Evolutionary conservation across 2,329 filamentous ascomycete genomes (phyloP).

Genomic region (Thielaviopsis populi): DNA sequence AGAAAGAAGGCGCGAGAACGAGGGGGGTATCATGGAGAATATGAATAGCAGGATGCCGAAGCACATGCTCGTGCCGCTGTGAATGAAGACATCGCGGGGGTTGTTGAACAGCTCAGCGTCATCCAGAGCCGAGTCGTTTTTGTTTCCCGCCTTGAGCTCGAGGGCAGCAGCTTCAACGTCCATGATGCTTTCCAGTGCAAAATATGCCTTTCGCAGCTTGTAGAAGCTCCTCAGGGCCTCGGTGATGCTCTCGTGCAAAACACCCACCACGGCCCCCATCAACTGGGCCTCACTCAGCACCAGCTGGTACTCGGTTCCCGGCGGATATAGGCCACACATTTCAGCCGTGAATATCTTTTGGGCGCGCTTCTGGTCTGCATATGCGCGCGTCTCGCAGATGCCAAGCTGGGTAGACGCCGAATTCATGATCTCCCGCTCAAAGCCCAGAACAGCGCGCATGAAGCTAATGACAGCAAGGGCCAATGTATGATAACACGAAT

Average conservation of each 20-base stretch:
- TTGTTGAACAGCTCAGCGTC: conserved; percentile 27
- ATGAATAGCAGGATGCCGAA: conserved; percentile 75
- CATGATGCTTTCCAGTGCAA: conserved; percentile 66
- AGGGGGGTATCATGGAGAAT: conserved; percentile 83
- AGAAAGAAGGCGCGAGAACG: conserved; percentile 72
- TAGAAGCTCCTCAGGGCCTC: conserved; percentile 88
- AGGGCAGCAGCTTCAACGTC: conserved; percentile 49
- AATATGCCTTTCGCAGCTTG: conserved; percentile 76
- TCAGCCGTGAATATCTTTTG: conserved; percentile 41
- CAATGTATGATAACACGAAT: conserved; percentile 75
- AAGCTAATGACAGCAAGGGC: conserved; percentile 71
- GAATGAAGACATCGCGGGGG: conserved; percentile 72
- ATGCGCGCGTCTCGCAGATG: conserved; percentile 62
- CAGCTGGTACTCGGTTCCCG: conserved; percentile 75
- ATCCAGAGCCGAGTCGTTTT: neutral
- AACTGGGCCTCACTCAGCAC: conserved; percentile 74
- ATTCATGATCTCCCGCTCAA: conserved; percentile 82
- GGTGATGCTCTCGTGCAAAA: conserved; percentile 82
- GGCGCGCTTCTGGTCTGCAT: conserved; percentile 60
- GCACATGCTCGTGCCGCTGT: conserved; percentile 77
- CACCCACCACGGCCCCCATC: conserved; percentile 75
- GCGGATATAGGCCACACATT: conserved; percentile 47
- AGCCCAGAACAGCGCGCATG: conserved; percentile 71
- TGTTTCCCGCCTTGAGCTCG: conserved; percentile 19
- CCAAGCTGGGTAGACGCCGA: conserved; percentile 59